Evolutionary conservation across 805 yeast species (phyloP).

Genomic region (Yarrowia porcina): DNA sequence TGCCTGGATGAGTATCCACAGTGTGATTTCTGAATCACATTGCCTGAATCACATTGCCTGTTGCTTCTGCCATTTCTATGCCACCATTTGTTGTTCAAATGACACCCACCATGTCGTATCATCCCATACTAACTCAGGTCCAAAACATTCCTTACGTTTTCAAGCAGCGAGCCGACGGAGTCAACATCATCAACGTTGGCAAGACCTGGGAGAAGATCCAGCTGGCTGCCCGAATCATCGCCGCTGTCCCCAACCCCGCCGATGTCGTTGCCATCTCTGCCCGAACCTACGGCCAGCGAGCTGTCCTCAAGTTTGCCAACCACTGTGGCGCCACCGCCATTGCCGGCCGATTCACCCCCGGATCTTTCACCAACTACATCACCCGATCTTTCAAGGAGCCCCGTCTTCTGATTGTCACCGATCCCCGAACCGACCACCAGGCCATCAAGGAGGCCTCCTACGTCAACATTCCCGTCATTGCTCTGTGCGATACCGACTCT

Average conservation of each 20-base stretch:
- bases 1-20: too few species aligned
- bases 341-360: constrained; percentile 99
- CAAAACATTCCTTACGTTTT: constrained; percentile 73
- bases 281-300: constrained; percentile 99
- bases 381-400: constrained; percentile 99
- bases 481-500: constrained; percentile 97
- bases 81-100: too few species aligned
- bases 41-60: too few species aligned
- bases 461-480: constrained; percentile 99
- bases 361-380: constrained; percentile 99
- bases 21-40: too few species aligned
- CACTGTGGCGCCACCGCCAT: constrained; percentile 99
- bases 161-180: constrained; percentile 99
- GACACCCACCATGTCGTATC: too few species aligned
- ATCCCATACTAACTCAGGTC: constrained; percentile 50
- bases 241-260: constrained; percentile 97
- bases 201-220: constrained; percentile 99
- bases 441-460: constrained; percentile 99
- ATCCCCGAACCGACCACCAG: constrained; percentile 99
- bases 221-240: constrained; percentile 98
- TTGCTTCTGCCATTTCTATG: too few species aligned
- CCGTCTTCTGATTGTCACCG: constrained; percentile 98
- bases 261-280: constrained; percentile 99
- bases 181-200: constrained; percentile 95
- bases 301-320: constrained; percentile 98